Evolutionary conservation across 305 asterid genomes (phyloP), one percentile per base, ranked within the genome.

Genomic region (Plantago coronopus): DNA sequence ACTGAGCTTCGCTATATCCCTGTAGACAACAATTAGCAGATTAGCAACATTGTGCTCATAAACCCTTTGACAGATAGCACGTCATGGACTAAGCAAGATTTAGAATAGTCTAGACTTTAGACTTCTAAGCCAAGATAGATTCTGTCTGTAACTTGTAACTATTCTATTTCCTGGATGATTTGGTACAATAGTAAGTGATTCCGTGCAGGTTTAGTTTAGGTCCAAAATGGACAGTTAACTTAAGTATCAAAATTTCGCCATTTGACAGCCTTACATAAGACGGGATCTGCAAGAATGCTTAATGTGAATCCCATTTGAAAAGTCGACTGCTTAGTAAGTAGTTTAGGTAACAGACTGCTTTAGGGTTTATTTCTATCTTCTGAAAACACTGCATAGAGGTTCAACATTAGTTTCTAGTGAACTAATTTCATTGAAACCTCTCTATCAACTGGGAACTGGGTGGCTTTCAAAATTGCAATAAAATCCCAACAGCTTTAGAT

Each of bases 1-100:
- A 69, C 78, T 93, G 99, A 66, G 85, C 95, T 78, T 89, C 99
- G 59, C 91, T 87, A 82, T 93, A 93, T 75, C 99, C 99, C 97
- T 87, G 87, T 67, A 72, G n/a, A 69, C 64, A 68, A 18, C 58
- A 44, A 60, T 58, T 37, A 23, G 38, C 63, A 48, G 17, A 47
- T 47, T 6, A 66, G 65, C 43, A 76, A 54, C 45, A 53, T 22
- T 42, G 57, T 11, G 17, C 31, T 34, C 37, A 20, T 21, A 57
- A 13, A 31, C n/a, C 37, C 29, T 44, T 47, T 19, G 37, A 48
- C 27, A 10, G 17, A 20, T 25, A 57, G 27, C 34, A 51, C 20
- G 42, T 47, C 48, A 38, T n/a, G 48, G n/a, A 27, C 9, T 27
- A 31, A 47, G 50, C 50, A 49, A 21, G 40, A 10, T 50, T 13